Percentiles rank a stretch among this genome's conserved stretches.
Evolutionary conservation across 768 basidiomycete species (phyloP).

Genomic region (Rhodotorula graminis): DNA sequence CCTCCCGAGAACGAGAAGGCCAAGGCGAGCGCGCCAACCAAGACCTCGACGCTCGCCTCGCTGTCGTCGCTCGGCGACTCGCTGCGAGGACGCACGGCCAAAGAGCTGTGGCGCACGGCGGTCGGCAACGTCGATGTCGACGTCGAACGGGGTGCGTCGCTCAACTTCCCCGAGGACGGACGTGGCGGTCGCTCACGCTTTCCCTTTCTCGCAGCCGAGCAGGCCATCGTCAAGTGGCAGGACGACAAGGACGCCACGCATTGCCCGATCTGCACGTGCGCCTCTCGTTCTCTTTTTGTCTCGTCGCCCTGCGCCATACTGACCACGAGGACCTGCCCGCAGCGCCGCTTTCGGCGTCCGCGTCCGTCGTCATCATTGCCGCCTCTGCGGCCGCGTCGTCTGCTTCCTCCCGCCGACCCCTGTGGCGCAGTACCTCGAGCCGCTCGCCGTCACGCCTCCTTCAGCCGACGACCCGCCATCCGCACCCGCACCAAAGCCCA

Average conservation of each 20-base stretch:
- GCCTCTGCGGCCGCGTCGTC: conserved; percentile 84
- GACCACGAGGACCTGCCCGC: not conserved
- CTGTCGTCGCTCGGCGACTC: conserved; percentile 61
- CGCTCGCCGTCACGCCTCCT: conserved; percentile 8
- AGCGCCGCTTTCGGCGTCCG: conserved; percentile 74
- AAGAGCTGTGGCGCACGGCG: conserved; percentile 64
- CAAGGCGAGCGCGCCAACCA: not conserved
- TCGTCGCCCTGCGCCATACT: not conserved
- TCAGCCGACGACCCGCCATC: not conserved
- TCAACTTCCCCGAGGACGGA: not conserved
- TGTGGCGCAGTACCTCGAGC: conserved; percentile 41
- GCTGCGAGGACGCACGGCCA: conserved; percentile 61
- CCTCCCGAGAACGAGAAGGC: conserved; percentile 40
- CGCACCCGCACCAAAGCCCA: conserved; percentile 44
- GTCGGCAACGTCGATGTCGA: conserved; percentile 59
- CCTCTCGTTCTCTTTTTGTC: conserved; percentile 8
- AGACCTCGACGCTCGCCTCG: conserved; percentile 55
- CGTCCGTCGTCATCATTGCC: conserved; percentile 93
- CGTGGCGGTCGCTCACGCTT: too few species aligned
- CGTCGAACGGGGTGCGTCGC: conserved; percentile 58
- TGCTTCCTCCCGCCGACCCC: conserved; percentile 78
- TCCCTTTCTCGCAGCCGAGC: conserved; percentile 62
- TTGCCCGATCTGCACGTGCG: conserved; percentile 69
- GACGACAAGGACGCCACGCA: conserved; percentile 68
- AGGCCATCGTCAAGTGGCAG: conserved; percentile 91